Evolutionary conservation across 2,329 filamentous ascomycete species (phyloP), one percentile per base, ranked within the genome.

Genomic region (Fusarium chlamydosporum): DNA sequence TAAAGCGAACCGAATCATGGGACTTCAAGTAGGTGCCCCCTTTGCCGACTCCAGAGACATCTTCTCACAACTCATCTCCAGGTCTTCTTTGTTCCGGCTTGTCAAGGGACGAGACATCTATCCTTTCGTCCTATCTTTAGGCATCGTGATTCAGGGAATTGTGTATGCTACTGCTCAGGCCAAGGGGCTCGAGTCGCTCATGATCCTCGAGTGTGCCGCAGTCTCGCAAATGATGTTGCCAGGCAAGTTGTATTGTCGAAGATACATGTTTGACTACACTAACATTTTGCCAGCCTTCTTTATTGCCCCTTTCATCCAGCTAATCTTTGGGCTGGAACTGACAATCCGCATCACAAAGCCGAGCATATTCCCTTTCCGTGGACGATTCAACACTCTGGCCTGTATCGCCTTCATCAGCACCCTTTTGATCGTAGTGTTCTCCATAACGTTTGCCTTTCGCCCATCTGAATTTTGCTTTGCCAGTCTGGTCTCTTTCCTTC

Each of bases 401-500:
- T 91, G 89, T 75, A 76, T 89, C 31, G 81, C 76, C 20, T 74
- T 84, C 13, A 77, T 90, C 27, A 76, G 83, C 18, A 75, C 86
- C 45, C 79, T 88, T 59, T 74, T 86, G 20, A 74, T 91, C 34
- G 76, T 79, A 37, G 88, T 86, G 20, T 90, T 89, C 77, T 79
- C 89, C 37, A 84, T 89, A 27, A 87, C 88, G 16, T 80, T 85
- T 56, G 81, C 87, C 50, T 79, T 85, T 65, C 82, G 80, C 6
- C 84, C 89, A 42, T 82, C 83, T 7, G 84, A 89, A 67, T 83
- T 85, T 53, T 92, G 90, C 78, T 89, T 91, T 71, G 88, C 88
- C 26, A 89, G 88, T 7, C 81, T 92, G 9, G 87, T 91, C 68
- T 92, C 88, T 87, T 91, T 90, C 65, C 80, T 91, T 41, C 82